A percentile compares a stretch with the other conserved stretches of the same genome.
Evolutionary conservation across 768 basidiomycete species (phyloP).

Genomic region (Astraeus odoratus): DNA sequence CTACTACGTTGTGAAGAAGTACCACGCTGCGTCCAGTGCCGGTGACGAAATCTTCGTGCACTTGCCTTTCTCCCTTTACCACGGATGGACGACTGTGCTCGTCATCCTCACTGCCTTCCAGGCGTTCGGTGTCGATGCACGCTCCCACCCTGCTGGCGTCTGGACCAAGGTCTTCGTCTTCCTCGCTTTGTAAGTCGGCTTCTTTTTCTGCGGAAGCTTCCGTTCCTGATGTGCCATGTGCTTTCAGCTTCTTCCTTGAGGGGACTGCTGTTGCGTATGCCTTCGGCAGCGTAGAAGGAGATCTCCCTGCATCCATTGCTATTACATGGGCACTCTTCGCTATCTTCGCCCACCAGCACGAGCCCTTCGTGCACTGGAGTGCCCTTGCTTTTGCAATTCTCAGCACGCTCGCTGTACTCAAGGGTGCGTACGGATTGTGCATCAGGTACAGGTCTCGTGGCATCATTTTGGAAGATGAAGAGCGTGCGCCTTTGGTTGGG

Average conservation of each 20-base stretch:
- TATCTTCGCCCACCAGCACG: slow-evolving; percentile 73
- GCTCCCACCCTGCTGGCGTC: slow-evolving; percentile 57
- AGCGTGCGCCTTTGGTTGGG: slow-evolving; percentile 76
- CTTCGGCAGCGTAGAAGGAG: slow-evolving; percentile 84
- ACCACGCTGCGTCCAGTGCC: slow-evolving; percentile 54
- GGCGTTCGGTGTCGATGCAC: slow-evolving; percentile 79
- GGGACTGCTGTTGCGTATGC: slow-evolving; percentile 91
- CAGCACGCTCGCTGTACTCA: slow-evolving; percentile 76
- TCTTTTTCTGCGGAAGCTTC: neutral
- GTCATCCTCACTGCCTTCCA: slow-evolving; percentile 79
- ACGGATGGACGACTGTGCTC: slow-evolving; percentile 86
- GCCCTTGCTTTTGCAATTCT: slow-evolving; percentile 82
- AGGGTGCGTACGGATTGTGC: slow-evolving; percentile 57
- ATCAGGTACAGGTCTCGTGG: slow-evolving; percentile 39
- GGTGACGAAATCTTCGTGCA: slow-evolving; percentile 88
- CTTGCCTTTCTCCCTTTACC: slow-evolving; percentile 93
- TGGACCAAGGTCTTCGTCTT: slow-evolving; percentile 97
- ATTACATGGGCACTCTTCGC: slow-evolving; percentile 93
- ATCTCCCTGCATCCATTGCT: slow-evolving; percentile 85
- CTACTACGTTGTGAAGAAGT: slow-evolving; percentile 92
- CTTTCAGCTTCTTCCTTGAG: slow-evolving; percentile 78
- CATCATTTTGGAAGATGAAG: slow-evolving; percentile 74
- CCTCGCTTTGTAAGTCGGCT: slow-evolving; percentile 63
- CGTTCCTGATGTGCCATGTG: slow-evolving; percentile 5
- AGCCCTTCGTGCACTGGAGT: slow-evolving; percentile 81